Percentiles rank a stretch among this genome's conserved stretches.
These are phyloP conservation scores for Brettanomyces sp. DNA, from an alignment of 805 yeast genomes.

Conservation along the genomic window DNA sequence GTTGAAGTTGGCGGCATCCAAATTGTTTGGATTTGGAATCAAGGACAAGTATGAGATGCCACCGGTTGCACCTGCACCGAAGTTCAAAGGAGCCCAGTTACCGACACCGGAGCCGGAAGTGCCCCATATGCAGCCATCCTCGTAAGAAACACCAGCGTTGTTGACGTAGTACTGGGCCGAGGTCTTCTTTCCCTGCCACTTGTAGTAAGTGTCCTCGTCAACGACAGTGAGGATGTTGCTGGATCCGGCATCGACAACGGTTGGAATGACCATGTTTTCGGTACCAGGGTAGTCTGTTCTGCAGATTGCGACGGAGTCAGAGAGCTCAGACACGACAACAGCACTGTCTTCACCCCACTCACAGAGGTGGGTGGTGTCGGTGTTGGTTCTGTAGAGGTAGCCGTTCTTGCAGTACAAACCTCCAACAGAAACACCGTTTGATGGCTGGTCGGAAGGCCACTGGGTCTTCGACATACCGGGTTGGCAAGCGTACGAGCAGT, in stretches of 20 bases:
- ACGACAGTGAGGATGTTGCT: conserved; percentile 69
- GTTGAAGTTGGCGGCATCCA: conserved; percentile 44
- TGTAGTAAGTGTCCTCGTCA: conserved; percentile 65
- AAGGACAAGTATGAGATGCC: conserved; percentile 77
- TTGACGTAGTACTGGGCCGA: conserved; percentile 96
- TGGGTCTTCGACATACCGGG: conserved; percentile 99
- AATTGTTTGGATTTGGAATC: conserved; percentile 93
- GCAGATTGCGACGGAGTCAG: conserved; percentile 75
- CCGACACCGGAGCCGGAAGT: conserved; percentile 69
- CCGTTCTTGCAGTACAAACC: conserved; percentile 85
- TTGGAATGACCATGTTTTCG: conserved; percentile 96
- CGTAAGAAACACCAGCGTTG: conserved; percentile 85
- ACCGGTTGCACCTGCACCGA: conserved; percentile 81
- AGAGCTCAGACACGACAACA: conserved; percentile 52
- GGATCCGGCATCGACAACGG: conserved; percentile 63
- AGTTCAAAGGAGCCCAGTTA: conserved; percentile 96
- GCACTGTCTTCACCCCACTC: conserved; percentile 78
- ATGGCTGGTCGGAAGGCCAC: conserved; percentile 87
- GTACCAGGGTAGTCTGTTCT: conserved; percentile 99
- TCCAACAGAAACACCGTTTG: conserved; percentile 86
- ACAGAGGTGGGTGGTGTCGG: conserved; percentile 61
- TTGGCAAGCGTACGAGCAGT: conserved; percentile 97
- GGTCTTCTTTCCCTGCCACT: conserved; percentile 73
- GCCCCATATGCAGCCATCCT: conserved; percentile 96
- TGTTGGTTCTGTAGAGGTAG: conserved; percentile 72